Conservation (phyloP, 768 basidiomycete species). For the Tylopilus subfusipes region DNA sequence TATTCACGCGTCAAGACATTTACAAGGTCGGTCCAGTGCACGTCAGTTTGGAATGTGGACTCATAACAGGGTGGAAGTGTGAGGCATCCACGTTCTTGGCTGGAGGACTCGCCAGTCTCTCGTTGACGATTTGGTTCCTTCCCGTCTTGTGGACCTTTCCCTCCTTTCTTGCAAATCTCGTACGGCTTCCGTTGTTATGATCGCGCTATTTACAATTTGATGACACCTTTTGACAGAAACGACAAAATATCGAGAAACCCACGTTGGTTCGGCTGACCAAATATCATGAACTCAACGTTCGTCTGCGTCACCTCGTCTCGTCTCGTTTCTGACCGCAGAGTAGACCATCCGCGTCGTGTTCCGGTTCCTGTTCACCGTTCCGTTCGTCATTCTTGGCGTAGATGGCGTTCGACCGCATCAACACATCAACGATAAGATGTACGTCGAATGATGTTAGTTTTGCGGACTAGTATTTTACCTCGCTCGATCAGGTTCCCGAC, state of each 20-base stretch:
- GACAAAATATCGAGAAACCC: constrained; percentile 56
- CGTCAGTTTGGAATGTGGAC: neutral
- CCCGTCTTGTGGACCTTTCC: constrained; percentile 74
- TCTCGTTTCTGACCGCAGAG: neutral
- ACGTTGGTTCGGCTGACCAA: constrained; percentile 71
- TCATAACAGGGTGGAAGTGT: constrained; percentile 40
- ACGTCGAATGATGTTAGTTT: constrained; percentile 2
- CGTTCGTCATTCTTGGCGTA: constrained; percentile 60
- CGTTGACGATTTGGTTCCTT: constrained; percentile 70
- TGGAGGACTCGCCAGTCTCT: constrained; percentile 65
- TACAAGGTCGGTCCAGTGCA: constrained; percentile 44
- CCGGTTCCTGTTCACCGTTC: constrained; percentile 67
- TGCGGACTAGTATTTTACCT: neutral
- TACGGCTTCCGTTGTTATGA: constrained; percentile 32
- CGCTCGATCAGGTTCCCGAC: constrained; percentile 23
- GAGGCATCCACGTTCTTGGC: constrained; percentile 69
- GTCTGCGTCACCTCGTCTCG: constrained; percentile 22
- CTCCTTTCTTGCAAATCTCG: constrained; percentile 56
- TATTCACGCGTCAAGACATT: constrained; percentile 56
- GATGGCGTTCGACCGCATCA: constrained; percentile 64
- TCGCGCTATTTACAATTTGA: neutral
- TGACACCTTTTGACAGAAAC: constrained; percentile 37
- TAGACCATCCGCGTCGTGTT: constrained; percentile 70
- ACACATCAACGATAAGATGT: constrained; percentile 63
- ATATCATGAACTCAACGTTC: constrained; percentile 79